Base-by-base conservation (phyloP, 2,329 filamentous ascomycete species). In the Neocucurbitaria cava region DNA sequence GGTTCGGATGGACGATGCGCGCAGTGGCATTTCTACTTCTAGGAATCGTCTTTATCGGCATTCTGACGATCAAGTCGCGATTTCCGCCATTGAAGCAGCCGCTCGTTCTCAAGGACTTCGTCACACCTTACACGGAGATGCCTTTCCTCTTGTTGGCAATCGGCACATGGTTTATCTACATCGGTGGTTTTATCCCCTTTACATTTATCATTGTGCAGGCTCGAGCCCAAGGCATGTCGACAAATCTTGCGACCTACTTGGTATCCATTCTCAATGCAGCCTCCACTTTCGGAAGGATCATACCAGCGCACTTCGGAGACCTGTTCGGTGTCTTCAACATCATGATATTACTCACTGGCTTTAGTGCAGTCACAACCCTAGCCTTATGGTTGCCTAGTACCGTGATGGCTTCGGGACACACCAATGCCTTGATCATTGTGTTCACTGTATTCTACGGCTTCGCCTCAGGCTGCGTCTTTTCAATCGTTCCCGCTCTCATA, bases 401-500 rank as follows among this genome's bases (percentile, higher is more conserved):
- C 5, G 26, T 28, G 26, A 28, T 28, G 26, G 26, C 26, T 28
- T 28, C 26, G 26, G 85, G 3, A 70, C 53, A 50, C n/a, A 21
- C 51, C 5, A 62, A 61, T 6, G 77, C 70, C 31, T 61, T 71
- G 0, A 62, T 73, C 40, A 69, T 76, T 17, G 56, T 64, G 38
- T 78, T 70, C 49, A 57, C 70, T 3, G 71, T 69, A 0, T 74
- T 77, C 46, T 70, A 59, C 26, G 89, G 89, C 17, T 89, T 90
- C 68, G 81, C 81, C 5, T 88, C 86, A 0, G 89, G 88, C 17
- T 84, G 85, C 1, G 88, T 85, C 62, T 83, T 90, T 41, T 84
- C 83, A 0, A 76, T 90, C 26, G 79, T 78, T 21, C 87, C 88
- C 0, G 83, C 87, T 0, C 76, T 89, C 20, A 77, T 91, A 21